Base-by-base conservation (phyloP, 2,329 filamentous ascomycete species). In the Paradendryphiella salina region DNA sequence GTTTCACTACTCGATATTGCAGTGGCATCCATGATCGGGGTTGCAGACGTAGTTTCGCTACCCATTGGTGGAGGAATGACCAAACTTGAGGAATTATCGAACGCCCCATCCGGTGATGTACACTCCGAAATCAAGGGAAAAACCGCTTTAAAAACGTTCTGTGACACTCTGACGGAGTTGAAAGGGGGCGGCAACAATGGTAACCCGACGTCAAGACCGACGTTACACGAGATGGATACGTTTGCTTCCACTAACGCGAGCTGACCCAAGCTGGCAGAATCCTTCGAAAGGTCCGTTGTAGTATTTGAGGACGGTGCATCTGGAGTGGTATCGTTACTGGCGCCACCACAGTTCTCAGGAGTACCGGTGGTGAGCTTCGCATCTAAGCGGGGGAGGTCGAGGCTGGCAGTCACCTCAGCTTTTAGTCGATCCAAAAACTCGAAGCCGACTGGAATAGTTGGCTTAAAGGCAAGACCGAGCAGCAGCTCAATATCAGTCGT, bases 381-480 rank as follows among this genome's bases (percentile, higher is more conserved):
- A 18, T 66, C 63, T 17, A 73, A 53, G 15, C 63, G 61, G 21
- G 71, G 71, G 13, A 73, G 56, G 31, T 72, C 61, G 52, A 74
- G 56, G 35, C 63, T 64, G 8, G 70, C 52, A 8, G 58, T 59
- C 10, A 70, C 64, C 26, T 65, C 58, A 20, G 64, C 65, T 11
- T 59, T 63, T 5, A 69, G 49, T 32, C 62, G 52, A 34, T 64
- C 56, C 36, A 66, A 48, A 52, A 75, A 71, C 21, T 64, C 55
- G 52, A 74, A 72, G 10, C 67, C 70, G 17, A 74, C 63, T 6
- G 71, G 69, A 23, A 75, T 65, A 28, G 62, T 59, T 4, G 72
- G 72, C 14, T 56, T 51, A 48, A 73, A 72, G 4, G 62, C 68
- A 14, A 65, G 50, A 33, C 61, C 57, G 15, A 73, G 52, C 20